Base-by-base conservation (phyloP, 768 basidiomycete species). In the Rhizopogon vinicolor region DNA sequence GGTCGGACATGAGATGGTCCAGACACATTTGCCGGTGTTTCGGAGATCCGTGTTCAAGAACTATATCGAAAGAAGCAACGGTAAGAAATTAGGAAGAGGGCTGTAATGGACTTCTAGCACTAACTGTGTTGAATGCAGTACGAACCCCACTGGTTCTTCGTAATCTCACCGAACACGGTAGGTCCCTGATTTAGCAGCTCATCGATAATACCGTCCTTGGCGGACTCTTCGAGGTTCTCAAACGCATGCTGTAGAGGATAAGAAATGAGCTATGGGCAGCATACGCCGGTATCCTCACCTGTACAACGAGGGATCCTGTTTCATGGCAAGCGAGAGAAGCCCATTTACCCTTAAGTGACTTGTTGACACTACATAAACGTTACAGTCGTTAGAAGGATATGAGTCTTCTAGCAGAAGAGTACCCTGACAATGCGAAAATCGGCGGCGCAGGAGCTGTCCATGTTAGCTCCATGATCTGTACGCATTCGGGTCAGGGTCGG, bases 361-460 rank as follows among this genome's bases (percentile, higher is more conserved):
- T 89, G 71, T 93, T 93, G 61, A 93, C 91, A 58, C 91, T 93
- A 61, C 0, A 52, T 22, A 6, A 54, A 16, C 31, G 52, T 46
- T 53, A 29, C n/a, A 42, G 48, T 35, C 10, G 31, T 54, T 8
- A 58, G 44, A n/a, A 52, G 8, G 19, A 35, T 16, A 37, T 37
- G 18, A 35, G 5, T 16, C 44, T 12, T 52, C 14, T 35, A 43
- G n/a, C 39, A 46, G 25, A 46, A 46, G 42, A 18, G 28, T 58
- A 25, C 41, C 75, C 87, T 63, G 68, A 91, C 91, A 85, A 91
- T 2, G 87, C 82, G 65, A 93, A 93, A 65, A 93, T 93, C 3
- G 91, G 91, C 25, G 91, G 91, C 0, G 89, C 89, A 40, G 90
- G 91, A 19, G 87, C 78, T 2, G 88, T 88, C 91, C 91, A 93